Percentiles rank a stretch among this genome's conserved stretches.
Evolutionary conservation across 2,329 filamentous ascomycete species (phyloP).

Genomic region (Fusarium sublunatum): DNA sequence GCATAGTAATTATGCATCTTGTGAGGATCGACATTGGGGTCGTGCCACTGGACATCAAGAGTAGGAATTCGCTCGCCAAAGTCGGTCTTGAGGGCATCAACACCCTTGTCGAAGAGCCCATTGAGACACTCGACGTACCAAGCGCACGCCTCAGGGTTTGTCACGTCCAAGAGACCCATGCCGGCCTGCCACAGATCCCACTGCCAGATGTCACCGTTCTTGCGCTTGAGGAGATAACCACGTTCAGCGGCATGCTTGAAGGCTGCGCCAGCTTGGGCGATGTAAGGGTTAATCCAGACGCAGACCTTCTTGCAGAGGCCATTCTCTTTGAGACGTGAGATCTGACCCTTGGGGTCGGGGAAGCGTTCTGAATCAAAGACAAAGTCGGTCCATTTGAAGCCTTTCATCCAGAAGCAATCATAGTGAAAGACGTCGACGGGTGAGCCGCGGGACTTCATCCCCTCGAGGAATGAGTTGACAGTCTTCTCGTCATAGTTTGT

Average conservation of each 20-base stretch:
- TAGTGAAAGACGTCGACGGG: slow-evolving; percentile 80
- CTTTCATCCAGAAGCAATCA: slow-evolving; percentile 82
- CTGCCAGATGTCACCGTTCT: slow-evolving; percentile 77
- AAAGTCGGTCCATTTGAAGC: slow-evolving; percentile 81
- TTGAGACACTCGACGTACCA: slow-evolving; percentile 74
- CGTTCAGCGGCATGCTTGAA: slow-evolving; percentile 73
- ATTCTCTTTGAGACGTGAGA: slow-evolving; percentile 71
- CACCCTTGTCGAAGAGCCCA: slow-evolving; percentile 73
- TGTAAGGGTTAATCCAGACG: slow-evolving; percentile 82
- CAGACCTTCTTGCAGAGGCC: slow-evolving; percentile 73
- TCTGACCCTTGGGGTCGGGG: slow-evolving; percentile 73
- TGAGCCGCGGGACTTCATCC: slow-evolving; percentile 73
- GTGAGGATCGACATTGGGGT: slow-evolving; percentile 66
- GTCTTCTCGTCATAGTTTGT: slow-evolving; percentile 78
- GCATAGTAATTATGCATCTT: slow-evolving; percentile 84
- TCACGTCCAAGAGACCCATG: slow-evolving; percentile 80
- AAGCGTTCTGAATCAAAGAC: slow-evolving; percentile 76
- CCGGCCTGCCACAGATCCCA: slow-evolving; percentile 83
- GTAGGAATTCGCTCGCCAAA: slow-evolving; percentile 79
- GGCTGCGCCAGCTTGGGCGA: slow-evolving; percentile 74
- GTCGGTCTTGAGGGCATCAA: slow-evolving; percentile 80
- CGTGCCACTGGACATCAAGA: slow-evolving; percentile 72
- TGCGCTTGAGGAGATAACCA: slow-evolving; percentile 76
- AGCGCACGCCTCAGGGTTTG: slow-evolving; percentile 73
- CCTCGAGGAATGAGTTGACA: slow-evolving; percentile 74